These are phyloP conservation scores for Entonaema liquescens DNA, from an alignment of 495 filamentous ascomycete genomes.

Conservation along the genomic window DNA sequence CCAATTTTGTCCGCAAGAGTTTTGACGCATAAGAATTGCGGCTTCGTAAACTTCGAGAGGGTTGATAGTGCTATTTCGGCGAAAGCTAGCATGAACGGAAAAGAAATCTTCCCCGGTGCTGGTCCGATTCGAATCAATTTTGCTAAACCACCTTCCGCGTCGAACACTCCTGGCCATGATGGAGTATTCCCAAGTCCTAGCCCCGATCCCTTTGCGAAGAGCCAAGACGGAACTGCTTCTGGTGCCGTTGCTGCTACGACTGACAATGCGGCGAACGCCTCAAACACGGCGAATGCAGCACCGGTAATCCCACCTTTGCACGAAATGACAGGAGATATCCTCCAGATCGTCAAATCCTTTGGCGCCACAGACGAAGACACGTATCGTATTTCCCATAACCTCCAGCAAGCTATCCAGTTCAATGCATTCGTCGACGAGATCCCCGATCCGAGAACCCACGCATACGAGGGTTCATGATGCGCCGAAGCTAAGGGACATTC, in stretches of 20 bases:
- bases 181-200: conserved; percentile 93
- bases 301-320: conserved; percentile 75
- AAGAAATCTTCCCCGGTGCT: conserved; percentile 97
- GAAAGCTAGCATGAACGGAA: conserved; percentile 86
- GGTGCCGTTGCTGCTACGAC: conserved; percentile 56
- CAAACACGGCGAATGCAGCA: conserved; percentile 56
- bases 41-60: conserved; percentile 96
- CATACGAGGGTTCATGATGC: conserved; percentile 94
- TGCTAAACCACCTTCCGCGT: conserved; percentile 91
- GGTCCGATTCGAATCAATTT: conserved; percentile 96
- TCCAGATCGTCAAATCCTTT: conserved; percentile 87
- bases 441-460: conserved; percentile 83
- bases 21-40: conserved; percentile 98
- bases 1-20: conserved; percentile 92
- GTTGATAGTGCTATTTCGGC: conserved; percentile 89
- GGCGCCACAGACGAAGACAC: conserved; percentile 85
- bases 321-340: conserved; percentile 82
- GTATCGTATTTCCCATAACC: conserved; percentile 72
- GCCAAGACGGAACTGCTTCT: conserved; percentile 55
- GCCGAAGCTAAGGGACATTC: conserved; percentile 92
- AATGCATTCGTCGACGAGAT: conserved; percentile 81
- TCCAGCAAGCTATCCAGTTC: conserved; percentile 79
- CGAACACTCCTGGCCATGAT: conserved; percentile 81
- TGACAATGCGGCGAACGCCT: conserved; percentile 42
- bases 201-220: conserved; percentile 78